phyloP scores from a whole-genome alignment of 768 basidiomycete genomes.

The Gloeophyllum trabeum region DNA sequence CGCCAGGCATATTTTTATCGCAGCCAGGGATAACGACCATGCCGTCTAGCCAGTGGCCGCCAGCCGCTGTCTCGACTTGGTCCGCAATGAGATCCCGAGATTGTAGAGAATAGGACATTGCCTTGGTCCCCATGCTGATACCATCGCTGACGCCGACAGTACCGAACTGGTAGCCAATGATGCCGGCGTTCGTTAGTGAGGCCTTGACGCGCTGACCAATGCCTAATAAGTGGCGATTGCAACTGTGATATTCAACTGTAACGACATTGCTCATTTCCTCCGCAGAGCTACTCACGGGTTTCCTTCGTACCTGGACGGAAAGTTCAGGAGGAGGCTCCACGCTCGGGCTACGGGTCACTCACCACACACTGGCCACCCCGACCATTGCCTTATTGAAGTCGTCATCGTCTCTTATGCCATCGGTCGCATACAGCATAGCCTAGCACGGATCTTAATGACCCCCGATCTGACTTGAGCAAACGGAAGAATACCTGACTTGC shows the following conservation, averaged over 20 bases:
- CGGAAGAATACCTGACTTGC: conserved; percentile 85
- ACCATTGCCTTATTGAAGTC: conserved; percentile 98
- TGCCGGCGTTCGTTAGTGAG: conserved; percentile 53
- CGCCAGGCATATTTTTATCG: conserved; percentile 99
- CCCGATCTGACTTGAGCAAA: background rate
- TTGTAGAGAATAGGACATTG: conserved; percentile 94
- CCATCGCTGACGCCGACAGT: conserved; percentile 97
- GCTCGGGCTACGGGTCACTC: too few species aligned
- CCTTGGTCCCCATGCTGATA: conserved; percentile 94
- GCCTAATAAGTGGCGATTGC: conserved; percentile 86
- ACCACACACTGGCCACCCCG: conserved; percentile 96
- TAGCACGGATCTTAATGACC: conserved; percentile 16
- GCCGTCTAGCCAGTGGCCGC: conserved; percentile 96
- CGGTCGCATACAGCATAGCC: conserved; percentile 99
- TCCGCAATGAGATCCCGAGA: conserved; percentile 97
- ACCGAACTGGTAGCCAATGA: conserved; percentile 97
- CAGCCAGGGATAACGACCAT: conserved; percentile 97
- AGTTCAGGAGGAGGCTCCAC: too few species aligned
- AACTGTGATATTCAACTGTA: conserved; percentile 35
- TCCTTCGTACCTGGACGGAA: conserved; percentile 79
- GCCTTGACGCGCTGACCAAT: conserved; percentile 82
- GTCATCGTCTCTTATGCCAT: conserved; percentile 65
- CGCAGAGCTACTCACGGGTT: conserved; percentile 86
- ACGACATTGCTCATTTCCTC: background rate
- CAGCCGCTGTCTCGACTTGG: conserved; percentile 90